A percentile compares a stretch with the other conserved stretches of the same genome.
phyloP scores from a whole-genome alignment of 2,329 filamentous ascomycete species.

The Penicillium sp. region DNA sequence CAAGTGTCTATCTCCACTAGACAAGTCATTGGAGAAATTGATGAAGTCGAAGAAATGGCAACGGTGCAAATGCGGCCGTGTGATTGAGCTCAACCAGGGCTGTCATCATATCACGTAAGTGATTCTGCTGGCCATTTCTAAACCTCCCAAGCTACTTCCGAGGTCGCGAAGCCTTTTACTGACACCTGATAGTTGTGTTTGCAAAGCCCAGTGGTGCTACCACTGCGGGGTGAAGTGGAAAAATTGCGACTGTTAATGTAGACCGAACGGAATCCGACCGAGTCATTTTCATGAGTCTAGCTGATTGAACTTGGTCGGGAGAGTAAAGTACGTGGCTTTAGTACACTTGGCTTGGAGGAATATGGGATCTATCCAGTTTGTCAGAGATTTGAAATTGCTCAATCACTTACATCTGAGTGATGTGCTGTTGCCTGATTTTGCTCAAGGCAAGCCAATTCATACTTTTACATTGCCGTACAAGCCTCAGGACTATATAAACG shows the following conservation, averaged over 20 bases:
- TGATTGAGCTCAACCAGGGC: not conserved
- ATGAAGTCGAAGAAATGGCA: not conserved
- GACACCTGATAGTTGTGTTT: not conserved
- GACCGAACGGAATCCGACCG: not conserved
- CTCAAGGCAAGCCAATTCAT: not conserved
- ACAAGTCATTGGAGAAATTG: not conserved
- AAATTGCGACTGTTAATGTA: not conserved
- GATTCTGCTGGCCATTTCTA: too few species aligned
- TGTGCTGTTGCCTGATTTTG: not conserved
- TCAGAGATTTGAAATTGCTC: not conserved
- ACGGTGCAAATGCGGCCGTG: not conserved
- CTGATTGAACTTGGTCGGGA: not conserved
- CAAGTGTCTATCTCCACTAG: not conserved
- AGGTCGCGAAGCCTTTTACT: not conserved
- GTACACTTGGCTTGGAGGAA: not conserved
- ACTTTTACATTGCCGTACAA: not conserved
- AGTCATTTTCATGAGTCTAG: not conserved
- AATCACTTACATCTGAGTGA: not conserved
- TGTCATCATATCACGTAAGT: slow-evolving; percentile 1
- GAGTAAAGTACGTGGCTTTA: not conserved
- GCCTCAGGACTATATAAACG: not conserved
- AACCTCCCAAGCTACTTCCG: not conserved
- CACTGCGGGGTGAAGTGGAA: not conserved
- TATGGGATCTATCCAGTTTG: not conserved
- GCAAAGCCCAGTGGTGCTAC: slow-evolving; percentile 2